These are phyloP conservation scores for Trichoderma aggressivum DNA, from an alignment of 2,329 filamentous ascomycete species.

Conservation along the genomic window DNA sequence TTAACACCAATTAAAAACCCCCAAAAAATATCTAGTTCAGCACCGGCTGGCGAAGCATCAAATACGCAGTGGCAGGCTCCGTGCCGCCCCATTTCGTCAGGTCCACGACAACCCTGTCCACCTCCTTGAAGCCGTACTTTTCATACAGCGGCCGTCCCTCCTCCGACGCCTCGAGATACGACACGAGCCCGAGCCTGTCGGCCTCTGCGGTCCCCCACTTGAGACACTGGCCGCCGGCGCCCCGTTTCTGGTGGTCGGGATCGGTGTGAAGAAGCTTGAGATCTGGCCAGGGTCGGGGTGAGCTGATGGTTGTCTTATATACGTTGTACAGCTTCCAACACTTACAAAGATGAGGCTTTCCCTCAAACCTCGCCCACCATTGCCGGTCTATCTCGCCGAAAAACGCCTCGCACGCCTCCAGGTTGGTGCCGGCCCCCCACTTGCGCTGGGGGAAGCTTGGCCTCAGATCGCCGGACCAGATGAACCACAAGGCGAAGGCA, in stretches of 20 bases:
- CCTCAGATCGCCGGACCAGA: conserved; percentile 26
- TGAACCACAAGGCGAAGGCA: conserved; percentile 37
- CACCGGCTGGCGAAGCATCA: conserved; percentile 28
- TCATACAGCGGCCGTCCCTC: conserved; percentile 34
- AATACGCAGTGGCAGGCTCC: conserved; percentile 17
- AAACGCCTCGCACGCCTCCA: conserved; percentile 34
- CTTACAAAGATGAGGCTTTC: conserved; percentile 37
- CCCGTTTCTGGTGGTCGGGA: conserved; percentile 36
- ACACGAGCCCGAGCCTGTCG: conserved; percentile 34
- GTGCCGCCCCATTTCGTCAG: conserved; percentile 31
- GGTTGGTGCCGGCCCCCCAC: conserved; percentile 32
- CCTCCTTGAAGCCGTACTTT: conserved; percentile 35
- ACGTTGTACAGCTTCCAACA: no score
- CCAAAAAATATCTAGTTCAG: neutral
- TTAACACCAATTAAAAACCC: no score
- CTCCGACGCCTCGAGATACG: conserved; percentile 36
- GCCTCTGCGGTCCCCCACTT: conserved; percentile 36
- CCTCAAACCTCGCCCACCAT: conserved; percentile 31
- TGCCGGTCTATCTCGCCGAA: conserved; percentile 31
- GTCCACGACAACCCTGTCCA: conserved; percentile 28
- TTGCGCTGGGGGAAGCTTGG: conserved; percentile 25
- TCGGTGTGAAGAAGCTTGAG: conserved; percentile 39
- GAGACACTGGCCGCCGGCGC: conserved; percentile 35
- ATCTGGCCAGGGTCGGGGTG: no score
- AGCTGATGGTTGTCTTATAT: no score